phyloP scores from a whole-genome alignment of 1,284 basidiomycete genomes.

The Volvariella surrecta region DNA sequence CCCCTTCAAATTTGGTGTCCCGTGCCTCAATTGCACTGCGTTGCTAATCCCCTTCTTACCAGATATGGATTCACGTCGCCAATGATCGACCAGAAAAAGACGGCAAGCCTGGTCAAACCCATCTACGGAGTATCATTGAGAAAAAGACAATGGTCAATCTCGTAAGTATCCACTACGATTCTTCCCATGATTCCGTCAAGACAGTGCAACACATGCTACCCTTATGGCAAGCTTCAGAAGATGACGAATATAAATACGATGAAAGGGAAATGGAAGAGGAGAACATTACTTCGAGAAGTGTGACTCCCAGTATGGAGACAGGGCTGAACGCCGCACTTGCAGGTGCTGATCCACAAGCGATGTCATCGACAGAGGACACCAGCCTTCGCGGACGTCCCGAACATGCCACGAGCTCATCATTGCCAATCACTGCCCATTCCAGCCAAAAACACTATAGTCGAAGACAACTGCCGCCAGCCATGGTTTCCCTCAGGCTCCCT shows the following conservation, averaged over 20 bases:
- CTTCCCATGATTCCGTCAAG: slow-evolving; percentile 3
- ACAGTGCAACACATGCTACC: slow-evolving; percentile 35
- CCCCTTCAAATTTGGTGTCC: background rate
- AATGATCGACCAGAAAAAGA: slow-evolving; percentile 32
- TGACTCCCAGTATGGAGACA: too few species aligned
- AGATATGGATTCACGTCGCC: slow-evolving; percentile 61
- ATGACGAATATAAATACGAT: slow-evolving; percentile 16
- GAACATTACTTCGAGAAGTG: too few species aligned
- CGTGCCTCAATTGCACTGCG: too few species aligned
- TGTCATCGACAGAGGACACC: too few species aligned
- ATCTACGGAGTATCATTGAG: slow-evolving; percentile 49
- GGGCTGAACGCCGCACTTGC: too few species aligned
- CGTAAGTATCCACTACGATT: slow-evolving; percentile 19
- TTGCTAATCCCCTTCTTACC: background rate
- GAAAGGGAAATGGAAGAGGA: too few species aligned
- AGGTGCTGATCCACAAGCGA: too few species aligned
- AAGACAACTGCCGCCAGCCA: too few species aligned
- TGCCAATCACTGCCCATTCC: slow-evolving; percentile 5
- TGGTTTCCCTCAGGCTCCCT: too few species aligned
- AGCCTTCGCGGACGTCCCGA: slow-evolving; percentile 13
- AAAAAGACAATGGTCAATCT: slow-evolving; percentile 71
- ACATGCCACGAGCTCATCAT: slow-evolving; percentile 14
- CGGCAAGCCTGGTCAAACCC: slow-evolving; percentile 25
- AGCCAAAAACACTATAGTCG: too few species aligned
- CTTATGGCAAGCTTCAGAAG: slow-evolving; percentile 43